Evolutionary conservation across 1,284 basidiomycete species (phyloP), one percentile per base, ranked within the genome.

Genomic region (Pseudozyma thailandica): DNA sequence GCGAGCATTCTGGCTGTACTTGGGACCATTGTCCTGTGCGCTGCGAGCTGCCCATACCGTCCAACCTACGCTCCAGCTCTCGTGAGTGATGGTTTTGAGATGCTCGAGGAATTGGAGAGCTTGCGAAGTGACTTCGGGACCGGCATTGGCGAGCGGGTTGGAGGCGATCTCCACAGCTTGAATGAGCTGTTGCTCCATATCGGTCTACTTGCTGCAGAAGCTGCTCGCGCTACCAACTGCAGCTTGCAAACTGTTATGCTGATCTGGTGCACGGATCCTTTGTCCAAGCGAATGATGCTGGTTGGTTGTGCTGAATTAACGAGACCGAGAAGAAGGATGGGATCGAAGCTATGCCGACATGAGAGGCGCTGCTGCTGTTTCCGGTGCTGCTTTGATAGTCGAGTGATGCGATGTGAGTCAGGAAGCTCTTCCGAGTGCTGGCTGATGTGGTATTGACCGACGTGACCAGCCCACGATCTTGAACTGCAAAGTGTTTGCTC

Each of bases 121-220:
- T 80, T 93, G 89, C 50, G 89, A 88, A 18, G 92, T 84, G 31
- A 77, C 55, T 0, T 78, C 68, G 37, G 79, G 86, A 81, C 90
- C 90, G 4, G 68, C 54, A 45, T 59, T 68, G 52, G 61, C 62
- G 13, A 86, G 85, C 37, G 90, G 91, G 86, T 93, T 90, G 73
- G 90, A 90, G 57, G 92, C 92, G 84, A 93, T 90, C 80, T 88
- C 85, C 81, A 92, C 92, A 50, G 92, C 92, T 83, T 90, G 90
- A 20, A 91, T 88, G 69, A 92, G 86, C 81, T 89, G 90, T 45
- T 80, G 77, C 50, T 83, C 79, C 75, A 81, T 77, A 46, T 23
- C 27, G 38, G 6, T 21, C 31, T 16, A 26, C n/a, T 8, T 41
- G 39, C 26, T n/a, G 47, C 15, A 12, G 9, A 25, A 15, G 20